Base-by-base conservation (phyloP, 257 asterid species). In the Gentiana straminea region DNA sequence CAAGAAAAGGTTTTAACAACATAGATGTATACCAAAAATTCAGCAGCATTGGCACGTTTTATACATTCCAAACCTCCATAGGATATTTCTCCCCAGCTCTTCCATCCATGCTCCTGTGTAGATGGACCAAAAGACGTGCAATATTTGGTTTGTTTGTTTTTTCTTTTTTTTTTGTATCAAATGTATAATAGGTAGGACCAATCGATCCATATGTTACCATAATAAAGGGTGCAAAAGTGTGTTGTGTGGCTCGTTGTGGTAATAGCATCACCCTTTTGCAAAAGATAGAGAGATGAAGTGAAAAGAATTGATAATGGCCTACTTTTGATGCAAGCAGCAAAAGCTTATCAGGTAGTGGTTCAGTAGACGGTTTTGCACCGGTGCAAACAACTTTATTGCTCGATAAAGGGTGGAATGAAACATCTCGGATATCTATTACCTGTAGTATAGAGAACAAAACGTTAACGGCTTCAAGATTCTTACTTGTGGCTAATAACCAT, bases 41-140 rank as follows among this genome's bases (percentile, higher is more conserved):
- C 97, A 70, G 97, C 98, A 79, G 95, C 95, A 70, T 78, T 72
- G 46, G 94, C 97, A 35, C 98, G 94, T 67, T 75, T 79, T 33
- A 80, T 60, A 58, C 89, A 78, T 63, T 74, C 84, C 74, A 54
- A 56, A 62, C 97, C 98, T 38, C 98, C 98, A 36, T 88, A 92
- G 55, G 98, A 92, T 55, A 92, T 88, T 73, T 92, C 97, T 71
- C 97, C 98, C 97, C 97, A 92, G 63, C 94, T 94, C 79, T 92
- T 92, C 98, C 98, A 92, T 55, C 98, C 98, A 65, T 65, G 9
- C 50, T 77, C 89, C 98, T 92, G 77, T 13, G 46, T 5, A 5
- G 46, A 41, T 41, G 46, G 13, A 13, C 51, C 54, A 38, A 35
- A 49, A 34, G 1, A 24, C 24, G 24, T 24, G 24, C 24, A 24